A percentile compares a stretch with the other conserved stretches of the same genome.
These are phyloP conservation scores for Shiraia bambusicola DNA, from an alignment of 2,329 filamentous ascomycete genomes.

Conservation along the genomic window DNA sequence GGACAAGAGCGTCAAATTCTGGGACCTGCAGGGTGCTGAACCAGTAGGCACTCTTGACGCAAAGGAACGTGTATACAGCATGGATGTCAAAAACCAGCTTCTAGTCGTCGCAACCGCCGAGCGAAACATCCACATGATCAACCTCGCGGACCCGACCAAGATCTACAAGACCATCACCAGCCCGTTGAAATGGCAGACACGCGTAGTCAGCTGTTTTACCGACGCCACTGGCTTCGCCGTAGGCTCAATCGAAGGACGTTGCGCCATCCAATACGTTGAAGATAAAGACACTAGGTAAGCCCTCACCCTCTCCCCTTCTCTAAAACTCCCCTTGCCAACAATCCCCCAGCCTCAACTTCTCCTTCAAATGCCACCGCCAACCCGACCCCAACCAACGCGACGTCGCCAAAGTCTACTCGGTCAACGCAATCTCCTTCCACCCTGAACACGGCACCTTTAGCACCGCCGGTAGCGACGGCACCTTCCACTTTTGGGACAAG, in stretches of 20 bases:
- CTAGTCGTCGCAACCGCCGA: constrained; percentile 92
- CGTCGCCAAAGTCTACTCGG: constrained; percentile 84
- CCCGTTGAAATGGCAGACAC: constrained; percentile 96
- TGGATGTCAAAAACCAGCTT: constrained; percentile 87
- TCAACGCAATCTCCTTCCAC: constrained; percentile 98
- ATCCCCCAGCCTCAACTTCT: constrained; percentile 74
- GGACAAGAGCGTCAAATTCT: constrained; percentile 90
- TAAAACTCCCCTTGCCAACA: constrained; percentile 12
- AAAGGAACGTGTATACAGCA: constrained; percentile 82
- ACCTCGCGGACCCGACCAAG: constrained; percentile 81
- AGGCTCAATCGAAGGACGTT: constrained; percentile 93
- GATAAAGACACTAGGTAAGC: constrained; percentile 77
- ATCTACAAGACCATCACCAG: constrained; percentile 97
- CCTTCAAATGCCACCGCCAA: constrained; percentile 97
- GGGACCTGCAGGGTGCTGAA: constrained; percentile 69
- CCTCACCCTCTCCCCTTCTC: not conserved
- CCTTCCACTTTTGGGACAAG: constrained; percentile 93
- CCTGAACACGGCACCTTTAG: constrained; percentile 97
- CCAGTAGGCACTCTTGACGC: constrained; percentile 66
- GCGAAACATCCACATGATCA: constrained; percentile 92
- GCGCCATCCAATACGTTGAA: constrained; percentile 97
- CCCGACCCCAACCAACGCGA: constrained; percentile 63
- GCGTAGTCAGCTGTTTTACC: constrained; percentile 90
- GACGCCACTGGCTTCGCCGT: constrained; percentile 92
- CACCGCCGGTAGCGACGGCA: constrained; percentile 91